These are phyloP conservation scores for Hemerocallis citrina DNA, from an alignment of 106 monocot genomes.

Conservation along the genomic window DNA sequence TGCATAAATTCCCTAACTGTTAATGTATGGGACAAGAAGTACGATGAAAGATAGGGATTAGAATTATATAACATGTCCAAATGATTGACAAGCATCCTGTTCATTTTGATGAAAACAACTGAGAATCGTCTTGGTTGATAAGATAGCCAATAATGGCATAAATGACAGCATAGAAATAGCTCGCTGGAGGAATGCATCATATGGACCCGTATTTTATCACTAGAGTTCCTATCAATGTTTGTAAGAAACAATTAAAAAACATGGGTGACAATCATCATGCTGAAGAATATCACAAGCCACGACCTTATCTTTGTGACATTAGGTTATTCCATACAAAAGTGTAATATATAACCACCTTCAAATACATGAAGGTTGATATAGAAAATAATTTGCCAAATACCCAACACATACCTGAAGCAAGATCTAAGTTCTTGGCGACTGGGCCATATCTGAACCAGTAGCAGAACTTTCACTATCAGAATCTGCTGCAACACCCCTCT, in stretches of 20 bases:
- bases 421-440: conserved; percentile 8
- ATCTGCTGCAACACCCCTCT: conserved; percentile 30
- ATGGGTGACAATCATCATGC: background rate
- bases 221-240: background rate
- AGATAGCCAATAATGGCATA: too few relatives aligned
- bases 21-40: too few relatives aligned
- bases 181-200: too few relatives aligned
- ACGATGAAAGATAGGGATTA: too few relatives aligned
- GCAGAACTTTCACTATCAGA: conserved; percentile 54
- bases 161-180: too few relatives aligned
- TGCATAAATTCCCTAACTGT: too few relatives aligned
- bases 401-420: background rate
- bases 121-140: too few relatives aligned
- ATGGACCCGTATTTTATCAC: background rate
- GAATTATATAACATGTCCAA: too few relatives aligned
- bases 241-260: background rate
- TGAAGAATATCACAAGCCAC: background rate
- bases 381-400: background rate
- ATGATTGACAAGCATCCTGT: too few relatives aligned
- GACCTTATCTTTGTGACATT: background rate
- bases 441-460: conserved; percentile 24
- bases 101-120: too few relatives aligned
- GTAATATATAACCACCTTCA: background rate
- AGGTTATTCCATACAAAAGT: background rate
- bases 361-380: background rate